Base-by-base conservation (phyloP, 345 rosid genomes). In the Chamaenerion angustifolium region DNA sequence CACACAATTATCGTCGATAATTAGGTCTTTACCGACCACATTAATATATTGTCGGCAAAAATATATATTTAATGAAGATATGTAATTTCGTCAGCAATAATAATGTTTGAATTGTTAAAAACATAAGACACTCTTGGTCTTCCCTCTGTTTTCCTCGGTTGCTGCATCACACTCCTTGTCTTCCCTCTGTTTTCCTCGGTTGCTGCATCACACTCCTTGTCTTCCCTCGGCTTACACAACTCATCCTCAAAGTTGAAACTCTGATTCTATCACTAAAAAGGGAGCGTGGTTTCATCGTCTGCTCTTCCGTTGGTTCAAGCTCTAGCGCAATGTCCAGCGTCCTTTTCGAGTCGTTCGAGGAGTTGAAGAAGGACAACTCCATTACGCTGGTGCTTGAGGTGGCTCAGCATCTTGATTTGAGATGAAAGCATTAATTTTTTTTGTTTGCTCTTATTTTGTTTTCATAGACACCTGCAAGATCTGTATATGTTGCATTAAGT, bases 351-450 rank as follows among this genome's bases (percentile, higher is more conserved):
- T 88, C 88, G 7, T 79, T 88, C 45, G 90, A 81, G 62, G 96
- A 83, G 68, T 68, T 83, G 46, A 87, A 87, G 70, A 75, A 67
- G 51, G 85, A 79, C n/a, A 55, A 82, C 46, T 73, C 92, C 37
- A 63, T 80, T 0, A 71, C 96, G 18, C 21, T 92, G 31, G 98
- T 92, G 10, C 83, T 92, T 15, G 98, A 92, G 74, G 98, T 92
- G 49, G 86, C 98, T 8, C 96, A 87, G 75, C 98, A 92, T 17
- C 71, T 92, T 83, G 6, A 31, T 31, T 31, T 31, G 37, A 31
- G 98, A 96, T 2, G 93, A 76, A 74, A 75, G 63, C 56, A 63
- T 31, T 31, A 31, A 8, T 31, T 8, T 31, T n/a, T 31, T 31
- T 7, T 72, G 12, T 95, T 90, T 92, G 46, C 83, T 92, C 25